These are phyloP conservation scores for Knufia petricola DNA, from an alignment of 2,329 filamentous ascomycete genomes.

Conservation along the genomic window DNA sequence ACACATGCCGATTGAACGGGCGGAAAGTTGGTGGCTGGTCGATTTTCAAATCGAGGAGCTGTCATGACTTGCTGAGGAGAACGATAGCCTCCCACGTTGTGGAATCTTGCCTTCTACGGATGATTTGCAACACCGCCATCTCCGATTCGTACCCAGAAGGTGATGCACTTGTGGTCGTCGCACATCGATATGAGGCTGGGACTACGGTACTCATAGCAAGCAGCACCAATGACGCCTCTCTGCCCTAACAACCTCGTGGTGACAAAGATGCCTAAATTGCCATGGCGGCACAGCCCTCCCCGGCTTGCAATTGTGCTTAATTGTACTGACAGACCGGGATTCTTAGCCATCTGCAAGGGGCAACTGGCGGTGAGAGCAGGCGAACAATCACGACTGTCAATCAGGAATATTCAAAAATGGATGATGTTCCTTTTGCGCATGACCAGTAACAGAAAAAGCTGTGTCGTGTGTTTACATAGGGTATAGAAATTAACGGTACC, in stretches of 20 bases:
- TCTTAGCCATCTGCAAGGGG: neutral
- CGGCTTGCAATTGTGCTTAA: too few relatives aligned
- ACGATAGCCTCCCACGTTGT: neutral
- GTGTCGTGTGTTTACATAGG: neutral
- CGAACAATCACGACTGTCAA: neutral
- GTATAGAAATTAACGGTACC: neutral
- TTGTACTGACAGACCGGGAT: too few relatives aligned
- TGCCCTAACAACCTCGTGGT: too few relatives aligned
- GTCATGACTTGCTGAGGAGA: neutral
- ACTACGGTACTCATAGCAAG: neutral
- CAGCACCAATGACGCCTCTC: too few relatives aligned
- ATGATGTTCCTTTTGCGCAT: too few relatives aligned
- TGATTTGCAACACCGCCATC: constrained; percentile 5
- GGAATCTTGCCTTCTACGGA: constrained; percentile 5
- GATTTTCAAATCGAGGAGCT: neutral
- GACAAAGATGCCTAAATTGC: too few relatives aligned
- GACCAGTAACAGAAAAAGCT: too few relatives aligned
- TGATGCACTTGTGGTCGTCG: neutral
- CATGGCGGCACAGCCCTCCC: too few relatives aligned
- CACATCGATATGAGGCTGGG: neutral
- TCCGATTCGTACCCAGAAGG: neutral
- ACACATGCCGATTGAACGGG: neutral
- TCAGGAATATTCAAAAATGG: too few relatives aligned
- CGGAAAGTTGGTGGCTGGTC: constrained; percentile 4
- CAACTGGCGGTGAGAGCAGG: constrained; percentile 3